phyloP scores from a whole-genome alignment of 257 asterid species.

The Ocimum tenuiflorum region DNA sequence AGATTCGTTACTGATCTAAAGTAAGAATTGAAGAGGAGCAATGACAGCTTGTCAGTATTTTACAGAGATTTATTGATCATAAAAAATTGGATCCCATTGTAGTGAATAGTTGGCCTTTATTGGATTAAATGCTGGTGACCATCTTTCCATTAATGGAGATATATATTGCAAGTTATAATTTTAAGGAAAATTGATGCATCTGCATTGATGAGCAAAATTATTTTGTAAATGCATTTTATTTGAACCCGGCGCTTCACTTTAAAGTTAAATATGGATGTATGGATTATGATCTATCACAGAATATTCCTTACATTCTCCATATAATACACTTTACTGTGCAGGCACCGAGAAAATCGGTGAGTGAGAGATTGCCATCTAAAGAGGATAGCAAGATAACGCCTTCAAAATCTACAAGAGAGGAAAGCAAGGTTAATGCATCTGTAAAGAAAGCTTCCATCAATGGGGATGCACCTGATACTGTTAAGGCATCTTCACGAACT shows the following conservation, averaged over 20 bases:
- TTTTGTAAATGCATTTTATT: background rate
- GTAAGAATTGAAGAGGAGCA: background rate
- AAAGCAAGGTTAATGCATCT: constrained; percentile 40
- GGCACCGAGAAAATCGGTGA: constrained; percentile 69
- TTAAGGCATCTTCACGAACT: constrained; percentile 40
- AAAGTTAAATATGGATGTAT: background rate
- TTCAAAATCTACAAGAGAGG: constrained; percentile 49
- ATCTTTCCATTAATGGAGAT: background rate
- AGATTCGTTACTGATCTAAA: background rate
- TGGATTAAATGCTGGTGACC: background rate
- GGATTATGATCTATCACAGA: constrained; percentile 8
- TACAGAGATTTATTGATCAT: background rate
- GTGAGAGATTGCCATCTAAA: constrained; percentile 56
- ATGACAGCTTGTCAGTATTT: background rate
- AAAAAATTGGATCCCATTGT: background rate
- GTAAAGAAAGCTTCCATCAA: constrained; percentile 35
- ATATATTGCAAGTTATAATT: background rate
- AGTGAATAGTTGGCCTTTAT: background rate
- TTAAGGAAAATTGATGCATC: background rate
- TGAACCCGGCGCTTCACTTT: background rate
- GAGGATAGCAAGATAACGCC: constrained; percentile 46
- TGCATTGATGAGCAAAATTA: background rate
- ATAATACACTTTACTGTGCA: constrained; percentile 25
- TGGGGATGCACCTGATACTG: constrained; percentile 44
- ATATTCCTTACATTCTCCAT: constrained; percentile 10